These are phyloP conservation scores for Boletus pseudopeckii DNA, from an alignment of 768 basidiomycete species.

Conservation along the genomic window DNA sequence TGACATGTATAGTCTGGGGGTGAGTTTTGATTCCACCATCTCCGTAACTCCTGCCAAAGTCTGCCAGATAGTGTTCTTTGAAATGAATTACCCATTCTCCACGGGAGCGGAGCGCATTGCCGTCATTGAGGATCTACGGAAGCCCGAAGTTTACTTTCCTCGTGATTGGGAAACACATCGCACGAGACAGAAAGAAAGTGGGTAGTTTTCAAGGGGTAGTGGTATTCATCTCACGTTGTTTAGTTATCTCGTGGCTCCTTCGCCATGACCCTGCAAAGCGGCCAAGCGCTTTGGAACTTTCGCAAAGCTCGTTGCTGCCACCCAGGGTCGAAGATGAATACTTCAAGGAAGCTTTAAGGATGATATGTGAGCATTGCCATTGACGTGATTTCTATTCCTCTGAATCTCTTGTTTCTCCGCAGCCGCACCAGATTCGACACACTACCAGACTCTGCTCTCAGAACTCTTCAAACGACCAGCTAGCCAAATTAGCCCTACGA, in stretches of 20 bases:
- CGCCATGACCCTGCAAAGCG: slow-evolving; percentile 77
- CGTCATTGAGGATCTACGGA: slow-evolving; percentile 76
- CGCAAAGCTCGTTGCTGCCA: slow-evolving; percentile 75
- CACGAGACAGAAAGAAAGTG: slow-evolving; percentile 66
- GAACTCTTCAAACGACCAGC: slow-evolving; percentile 75
- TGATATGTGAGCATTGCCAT: slow-evolving; percentile 56
- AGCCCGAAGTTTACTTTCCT: slow-evolving; percentile 75
- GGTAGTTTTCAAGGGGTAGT: slow-evolving; percentile 23
- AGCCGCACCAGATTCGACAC: slow-evolving; percentile 80
- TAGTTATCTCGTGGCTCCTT: slow-evolving; percentile 78
- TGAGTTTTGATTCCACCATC: slow-evolving; percentile 35
- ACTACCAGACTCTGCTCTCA: slow-evolving; percentile 73
- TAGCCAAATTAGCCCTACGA: slow-evolving; percentile 56
- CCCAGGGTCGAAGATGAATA: slow-evolving; percentile 79
- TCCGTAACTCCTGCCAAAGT: not conserved
- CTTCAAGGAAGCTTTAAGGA: slow-evolving; percentile 71
- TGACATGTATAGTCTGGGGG: slow-evolving; percentile 93
- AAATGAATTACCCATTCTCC: slow-evolving; percentile 86
- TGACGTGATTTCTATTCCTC: not conserved
- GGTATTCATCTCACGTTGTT: slow-evolving; percentile 2
- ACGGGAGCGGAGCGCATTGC: slow-evolving; percentile 82
- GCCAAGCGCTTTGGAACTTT: slow-evolving; percentile 79
- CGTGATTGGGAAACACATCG: slow-evolving; percentile 61
- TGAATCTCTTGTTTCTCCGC: not conserved
- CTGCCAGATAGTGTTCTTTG: slow-evolving; percentile 87